Evolutionary conservation across 202 grass and related monocot species (phyloP), one percentile per base, ranked within the genome.

Genomic region (Digitaria exilis): DNA sequence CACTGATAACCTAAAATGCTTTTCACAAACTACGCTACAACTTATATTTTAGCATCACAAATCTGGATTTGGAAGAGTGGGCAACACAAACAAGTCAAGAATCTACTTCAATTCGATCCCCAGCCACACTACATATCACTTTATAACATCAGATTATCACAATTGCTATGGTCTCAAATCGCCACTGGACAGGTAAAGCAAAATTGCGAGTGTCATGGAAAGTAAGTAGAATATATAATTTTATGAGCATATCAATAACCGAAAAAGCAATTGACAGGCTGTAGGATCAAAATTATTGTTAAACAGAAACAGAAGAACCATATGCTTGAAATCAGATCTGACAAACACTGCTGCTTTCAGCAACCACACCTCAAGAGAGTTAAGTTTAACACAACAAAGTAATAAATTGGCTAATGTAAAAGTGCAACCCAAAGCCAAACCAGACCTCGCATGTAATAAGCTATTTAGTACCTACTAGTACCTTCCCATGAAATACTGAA

Each of bases 181-280:
- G 28, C 2, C 4, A 73, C 14, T 11, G 7, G 29, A 32, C 17
- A 43, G 11, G 24, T n/a, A 76, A 17, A 75, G 12, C 31, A 77
- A 46, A 31, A 8, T 48, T 78, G 16, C 31, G 26, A 34, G 37
- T 37, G 6, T 13, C 19, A 50, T 17, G 28, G 28, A 51, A 24
- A 79, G 12, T 48, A 50, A 65, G 19, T 37, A 35, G 2, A 79
- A 66, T 18, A 24, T 62, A 54, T 2, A 49, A 78, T 6, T 37
- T 39, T 51, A 60, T 61, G 9, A 46, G 14, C 2, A 21, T 56
- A 77, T 34, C 8, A 25, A 28, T 61, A 65, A 71, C 1, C 11
- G 22, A 43, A 29, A 29, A 52, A 64, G 25, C 55, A 63, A 78
- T 48, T 83, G 30, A 46, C 19, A 82, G 42, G 5, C 64, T 63